A percentile compares a stretch with the other conserved stretches of the same genome.
Conservation (phyloP, 805 yeast genomes). For the Wickerhamomyces strasburgensis region DNA sequence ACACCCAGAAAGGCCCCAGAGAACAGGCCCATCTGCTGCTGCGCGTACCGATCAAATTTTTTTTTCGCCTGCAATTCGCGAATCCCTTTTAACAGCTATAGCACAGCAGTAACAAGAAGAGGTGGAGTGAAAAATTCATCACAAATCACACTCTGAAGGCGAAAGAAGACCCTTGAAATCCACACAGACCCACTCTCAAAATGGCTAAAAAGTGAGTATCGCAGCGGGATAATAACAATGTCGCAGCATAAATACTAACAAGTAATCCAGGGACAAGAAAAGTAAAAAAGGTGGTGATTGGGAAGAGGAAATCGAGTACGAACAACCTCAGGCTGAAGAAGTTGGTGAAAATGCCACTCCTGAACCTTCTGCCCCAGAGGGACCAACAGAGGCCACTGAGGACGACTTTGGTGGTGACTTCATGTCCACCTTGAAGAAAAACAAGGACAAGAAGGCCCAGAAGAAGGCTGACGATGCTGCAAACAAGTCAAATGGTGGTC, state of each 20-base stretch:
- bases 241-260: slow-evolving; percentile 1
- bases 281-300: slow-evolving; percentile 67
- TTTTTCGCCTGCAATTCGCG: too few species aligned
- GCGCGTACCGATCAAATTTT: too few species aligned
- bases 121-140: too few species aligned
- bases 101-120: too few species aligned
- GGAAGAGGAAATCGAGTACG: slow-evolving; percentile 68
- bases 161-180: too few species aligned
- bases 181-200: too few species aligned
- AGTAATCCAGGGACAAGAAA: slow-evolving; percentile 51
- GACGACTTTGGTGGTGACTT: slow-evolving; percentile 60
- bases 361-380: slow-evolving; percentile 23
- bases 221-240: not conserved
- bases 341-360: slow-evolving; percentile 35
- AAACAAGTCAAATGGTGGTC: slow-evolving; percentile 44
- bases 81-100: too few species aligned
- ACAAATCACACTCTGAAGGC: too few species aligned
- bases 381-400: slow-evolving; percentile 27
- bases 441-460: slow-evolving; percentile 71
- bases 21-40: too few species aligned
- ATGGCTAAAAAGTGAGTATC: slow-evolving; percentile 19
- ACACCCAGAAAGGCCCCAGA: too few species aligned
- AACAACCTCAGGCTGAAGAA: slow-evolving; percentile 49
- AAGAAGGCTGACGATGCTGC: slow-evolving; percentile 56
- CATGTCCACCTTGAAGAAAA: slow-evolving; percentile 75